Evolutionary conservation across 345 rosid genomes (phyloP), one percentile per base, ranked within the genome.

Genomic region (Gossypium longicalyx): DNA sequence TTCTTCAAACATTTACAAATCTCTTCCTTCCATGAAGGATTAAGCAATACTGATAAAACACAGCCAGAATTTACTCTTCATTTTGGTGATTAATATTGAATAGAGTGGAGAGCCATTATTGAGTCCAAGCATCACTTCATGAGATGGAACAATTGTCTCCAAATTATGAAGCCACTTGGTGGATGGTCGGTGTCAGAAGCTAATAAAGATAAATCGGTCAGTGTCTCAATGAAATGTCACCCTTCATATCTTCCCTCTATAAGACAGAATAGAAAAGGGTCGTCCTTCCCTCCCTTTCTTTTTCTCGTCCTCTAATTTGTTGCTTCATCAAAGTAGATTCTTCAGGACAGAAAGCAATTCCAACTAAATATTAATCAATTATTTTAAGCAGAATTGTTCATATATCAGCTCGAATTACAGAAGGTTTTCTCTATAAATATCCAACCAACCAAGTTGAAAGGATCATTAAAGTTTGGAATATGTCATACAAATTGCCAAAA

Each of bases 141-240:
- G 8, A 65, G 9, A 71, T 22, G 61, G 57, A 52, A 71, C 72
- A 60, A 10, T n/a, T 75, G 79, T 67, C 79, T 62, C 60, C 77
- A 61, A n/a, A 41, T 23, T 1, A 19, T 22, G 67, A 52, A 74
- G 71, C 67, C 77, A 56, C 27, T 7, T 20, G 60, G 61, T 57
- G 61, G 27, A 57, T 22, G 7, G 61, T 22, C 29, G 12, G 12
- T 22, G 29, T 12, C 29, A 22, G 61, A 57, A 22, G 61, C 29
- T 61, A 60, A 59, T 69, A 43, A 27, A 25, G 41, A 23, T 22
- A 34, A 23, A 47, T 7, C 56, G 76, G 64, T 23, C 76, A 70
- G n/a, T 62, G 56, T 34, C 41, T 5, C 41, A 34, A 34, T 34
- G 45, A 75, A 47, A 38, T 67, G 34, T 73, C 80, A 34, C 41